phyloP scores from a whole-genome alignment of 441 rosid genomes.

The Syzygium syzygioides region DNA sequence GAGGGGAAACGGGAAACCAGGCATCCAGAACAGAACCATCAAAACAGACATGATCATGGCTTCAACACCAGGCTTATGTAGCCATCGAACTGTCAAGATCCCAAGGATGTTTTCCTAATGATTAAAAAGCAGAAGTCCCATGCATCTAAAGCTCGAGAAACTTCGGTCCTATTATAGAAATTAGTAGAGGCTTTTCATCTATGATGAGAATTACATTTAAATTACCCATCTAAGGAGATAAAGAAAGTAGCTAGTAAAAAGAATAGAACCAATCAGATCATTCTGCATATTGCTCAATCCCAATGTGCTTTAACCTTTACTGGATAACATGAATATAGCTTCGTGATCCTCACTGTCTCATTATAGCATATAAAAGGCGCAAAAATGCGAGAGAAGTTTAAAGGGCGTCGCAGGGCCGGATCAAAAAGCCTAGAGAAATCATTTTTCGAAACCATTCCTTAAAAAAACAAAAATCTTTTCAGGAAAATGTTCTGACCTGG shows the following conservation, averaged over 20 bases:
- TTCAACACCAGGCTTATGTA: not conserved
- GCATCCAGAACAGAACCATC: not conserved
- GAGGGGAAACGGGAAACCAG: not conserved
- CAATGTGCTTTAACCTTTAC: not conserved
- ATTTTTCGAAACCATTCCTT: not conserved
- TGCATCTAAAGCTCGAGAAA: not conserved
- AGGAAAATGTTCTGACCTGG: not conserved
- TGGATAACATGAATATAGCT: not conserved
- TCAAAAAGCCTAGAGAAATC: not conserved
- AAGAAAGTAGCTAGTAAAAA: not conserved
- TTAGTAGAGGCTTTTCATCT: not conserved
- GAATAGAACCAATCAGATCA: not conserved
- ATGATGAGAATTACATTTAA: not conserved
- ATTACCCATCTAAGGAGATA: not conserved
- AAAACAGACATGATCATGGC: not conserved
- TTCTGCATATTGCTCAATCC: not conserved
- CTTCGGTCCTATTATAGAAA: not conserved
- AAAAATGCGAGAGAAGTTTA: not conserved
- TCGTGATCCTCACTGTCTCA: not conserved
- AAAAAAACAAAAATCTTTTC: not conserved
- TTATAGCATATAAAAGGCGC: rapidly evolving
- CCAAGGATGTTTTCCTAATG: not conserved
- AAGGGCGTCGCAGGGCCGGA: not conserved
- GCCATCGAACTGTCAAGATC: not conserved
- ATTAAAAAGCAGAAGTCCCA: not conserved